A percentile compares a stretch with the other conserved stretches of the same genome.
phyloP scores from a whole-genome alignment of 2,329 filamentous ascomycete genomes.

The Clonostachys sp. region DNA sequence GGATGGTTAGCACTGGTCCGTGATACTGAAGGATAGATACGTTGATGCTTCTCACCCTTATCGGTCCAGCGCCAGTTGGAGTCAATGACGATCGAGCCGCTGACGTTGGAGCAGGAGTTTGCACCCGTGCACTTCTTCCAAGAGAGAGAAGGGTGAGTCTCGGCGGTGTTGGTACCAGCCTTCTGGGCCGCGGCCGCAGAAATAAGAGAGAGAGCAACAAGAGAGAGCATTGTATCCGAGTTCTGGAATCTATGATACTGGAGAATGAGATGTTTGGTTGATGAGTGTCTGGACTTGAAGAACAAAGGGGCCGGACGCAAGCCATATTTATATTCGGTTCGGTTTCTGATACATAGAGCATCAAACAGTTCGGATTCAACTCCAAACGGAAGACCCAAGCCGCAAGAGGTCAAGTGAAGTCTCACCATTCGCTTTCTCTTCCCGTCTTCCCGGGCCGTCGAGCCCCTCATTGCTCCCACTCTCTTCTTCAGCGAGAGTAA shows the following conservation, averaged over 20 bases:
- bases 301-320: not conserved
- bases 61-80: conserved; percentile 53
- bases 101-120: conserved; percentile 33
- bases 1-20: not conserved
- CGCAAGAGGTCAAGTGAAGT: too few relatives aligned
- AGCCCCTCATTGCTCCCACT: too few relatives aligned
- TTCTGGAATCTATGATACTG: not conserved
- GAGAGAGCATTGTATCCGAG: conserved; percentile 3
- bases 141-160: conserved; percentile 37
- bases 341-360: too few relatives aligned
- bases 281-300: not conserved
- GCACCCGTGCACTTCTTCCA: conserved; percentile 36
- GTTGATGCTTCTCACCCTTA: conserved; percentile 12
- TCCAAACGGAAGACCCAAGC: too few relatives aligned
- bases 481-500: too few relatives aligned
- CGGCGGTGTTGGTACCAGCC: conserved; percentile 28
- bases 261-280: not conserved
- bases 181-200: conserved; percentile 30
- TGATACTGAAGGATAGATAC: conserved; percentile 17
- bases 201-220: conserved; percentile 8
- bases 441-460: too few relatives aligned
- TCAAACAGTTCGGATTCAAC: too few relatives aligned
- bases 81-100: conserved; percentile 41
- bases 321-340: not conserved
- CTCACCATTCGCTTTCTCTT: too few relatives aligned